Evolutionary conservation across 192 early-diverging fungal genomes (phyloP).

Genomic region (Backusella australiensis): DNA sequence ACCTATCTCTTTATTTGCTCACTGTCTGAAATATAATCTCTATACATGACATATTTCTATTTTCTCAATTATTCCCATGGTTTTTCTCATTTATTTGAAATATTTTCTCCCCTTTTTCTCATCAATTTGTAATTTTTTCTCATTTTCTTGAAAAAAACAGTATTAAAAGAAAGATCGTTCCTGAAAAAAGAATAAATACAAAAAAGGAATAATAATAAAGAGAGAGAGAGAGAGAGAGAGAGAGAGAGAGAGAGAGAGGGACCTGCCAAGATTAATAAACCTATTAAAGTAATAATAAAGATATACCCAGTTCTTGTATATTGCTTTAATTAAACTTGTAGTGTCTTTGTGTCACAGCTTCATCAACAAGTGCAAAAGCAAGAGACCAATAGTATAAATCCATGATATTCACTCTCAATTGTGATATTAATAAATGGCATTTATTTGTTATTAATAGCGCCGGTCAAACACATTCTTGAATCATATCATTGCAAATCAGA

Average conservation of each 20-base stretch:
- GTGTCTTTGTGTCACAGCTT: not conserved
- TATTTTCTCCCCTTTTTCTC: no score
- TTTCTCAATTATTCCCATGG: no score
- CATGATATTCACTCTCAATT: not conserved
- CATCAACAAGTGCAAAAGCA: not conserved
- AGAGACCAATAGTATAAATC: not conserved
- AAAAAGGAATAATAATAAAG: not conserved
- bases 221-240: not conserved
- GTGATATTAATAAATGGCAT: not conserved
- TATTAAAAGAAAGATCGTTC: not conserved
- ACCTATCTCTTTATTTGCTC: no score
- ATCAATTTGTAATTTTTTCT: no score
- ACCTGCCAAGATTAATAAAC: not conserved
- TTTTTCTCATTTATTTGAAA: no score
- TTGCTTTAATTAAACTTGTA: not conserved
- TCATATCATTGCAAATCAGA: no score
- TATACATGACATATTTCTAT: no score
- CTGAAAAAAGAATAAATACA: not conserved
- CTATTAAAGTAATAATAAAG: not conserved
- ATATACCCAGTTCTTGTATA: not conserved
- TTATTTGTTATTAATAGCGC: not conserved
- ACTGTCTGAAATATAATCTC: no score
- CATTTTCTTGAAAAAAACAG: no score
- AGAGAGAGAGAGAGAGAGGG: not conserved
- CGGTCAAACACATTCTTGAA: no score